phyloP scores from a whole-genome alignment of 768 basidiomycete genomes.

The Boletellus ananas region DNA sequence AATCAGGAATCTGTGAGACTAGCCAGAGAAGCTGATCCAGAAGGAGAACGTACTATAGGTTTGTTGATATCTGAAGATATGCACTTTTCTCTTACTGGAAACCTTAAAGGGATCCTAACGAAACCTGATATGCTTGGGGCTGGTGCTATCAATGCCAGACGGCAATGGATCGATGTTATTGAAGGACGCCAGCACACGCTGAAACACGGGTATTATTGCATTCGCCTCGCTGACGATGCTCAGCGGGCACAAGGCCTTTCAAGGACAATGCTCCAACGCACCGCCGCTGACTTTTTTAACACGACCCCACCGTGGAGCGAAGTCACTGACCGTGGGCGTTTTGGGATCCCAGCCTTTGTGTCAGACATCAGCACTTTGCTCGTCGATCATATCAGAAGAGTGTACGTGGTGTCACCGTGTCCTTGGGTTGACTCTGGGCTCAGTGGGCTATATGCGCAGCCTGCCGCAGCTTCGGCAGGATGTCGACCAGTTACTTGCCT shows the following conservation, averaged over 20 bases:
- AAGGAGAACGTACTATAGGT: slow-evolving; percentile 63
- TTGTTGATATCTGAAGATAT: background rate
- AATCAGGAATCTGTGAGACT: slow-evolving; percentile 57
- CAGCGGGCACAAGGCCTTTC: slow-evolving; percentile 42
- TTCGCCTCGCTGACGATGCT: slow-evolving; percentile 59
- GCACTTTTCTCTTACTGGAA: background rate
- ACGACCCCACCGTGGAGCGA: slow-evolving; percentile 50
- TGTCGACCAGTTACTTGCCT: slow-evolving; percentile 38
- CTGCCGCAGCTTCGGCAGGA: slow-evolving; percentile 42
- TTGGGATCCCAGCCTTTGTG: slow-evolving; percentile 55
- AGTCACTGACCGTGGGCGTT: slow-evolving; percentile 42
- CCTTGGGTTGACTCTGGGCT: background rate
- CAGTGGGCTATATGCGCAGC: slow-evolving; percentile 28
- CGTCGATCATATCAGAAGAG: slow-evolving; percentile 46
- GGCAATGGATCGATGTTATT: slow-evolving; percentile 50
- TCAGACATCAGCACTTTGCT: slow-evolving; percentile 49
- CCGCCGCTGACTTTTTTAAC: slow-evolving; percentile 45
- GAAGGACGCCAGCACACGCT: slow-evolving; percentile 45
- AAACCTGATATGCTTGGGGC: slow-evolving; percentile 57
- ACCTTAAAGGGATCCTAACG: slow-evolving; percentile 55
- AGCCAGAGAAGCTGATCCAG: slow-evolving; percentile 50
- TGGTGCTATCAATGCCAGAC: slow-evolving; percentile 40
- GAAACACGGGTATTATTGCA: slow-evolving; percentile 60
- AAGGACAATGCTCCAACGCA: slow-evolving; percentile 34
- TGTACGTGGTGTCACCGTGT: slow-evolving; percentile 35